Evolutionary conservation across 2,329 filamentous ascomycete genomes (phyloP), one percentile per base, ranked within the genome.

Genomic region (Corinectria fuckeliana): DNA sequence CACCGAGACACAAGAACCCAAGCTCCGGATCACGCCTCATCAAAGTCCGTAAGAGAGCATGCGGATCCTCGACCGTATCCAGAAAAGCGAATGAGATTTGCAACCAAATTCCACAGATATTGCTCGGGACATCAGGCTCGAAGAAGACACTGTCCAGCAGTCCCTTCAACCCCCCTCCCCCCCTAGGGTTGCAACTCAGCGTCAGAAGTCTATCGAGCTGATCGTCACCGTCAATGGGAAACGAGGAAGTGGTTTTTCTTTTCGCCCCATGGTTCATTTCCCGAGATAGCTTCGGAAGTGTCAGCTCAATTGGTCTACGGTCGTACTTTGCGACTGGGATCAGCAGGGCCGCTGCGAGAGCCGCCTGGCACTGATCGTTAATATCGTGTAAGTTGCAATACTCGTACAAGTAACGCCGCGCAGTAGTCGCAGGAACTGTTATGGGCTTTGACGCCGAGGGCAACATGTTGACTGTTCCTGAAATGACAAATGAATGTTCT

Each of bases 311-410:
- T 52, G 59, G 62, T 18, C 47, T 62, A 10, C 25, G 45, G 5
- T 74, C 66, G 42, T 64, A 70, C 44, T 63, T 70, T 41, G 68
- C 63, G 21, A 65, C 54, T 47, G 72, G 72, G 13, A 75, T 64
- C 44, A 72, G 56, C 36, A 74, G 32, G 26, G 62, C 70, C 8
- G 67, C 68, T 16, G 71, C 63, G 25, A 75, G 66, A 58, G 71
- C 70, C 50, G 69, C 69, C 47, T 67, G 53, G 42, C 56, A 69
- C 30, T 72, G 63, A 26, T 69, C 63, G 28, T 61, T 49, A n/a
- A 72, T 63, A 23, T 56, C 50, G 51, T 74, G 67, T 13, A 66
- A 60, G 44, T 49, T 47, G 61, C 68, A 73, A 56, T 74, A 74
- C 5, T 64, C 62, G 5, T 49, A 62, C 30, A 75, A 60, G 52